A percentile compares a stretch with the other conserved stretches of the same genome.
These are phyloP conservation scores for Alternaria longipes DNA, from an alignment of 2,329 filamentous ascomycete species.

Conservation along the genomic window DNA sequence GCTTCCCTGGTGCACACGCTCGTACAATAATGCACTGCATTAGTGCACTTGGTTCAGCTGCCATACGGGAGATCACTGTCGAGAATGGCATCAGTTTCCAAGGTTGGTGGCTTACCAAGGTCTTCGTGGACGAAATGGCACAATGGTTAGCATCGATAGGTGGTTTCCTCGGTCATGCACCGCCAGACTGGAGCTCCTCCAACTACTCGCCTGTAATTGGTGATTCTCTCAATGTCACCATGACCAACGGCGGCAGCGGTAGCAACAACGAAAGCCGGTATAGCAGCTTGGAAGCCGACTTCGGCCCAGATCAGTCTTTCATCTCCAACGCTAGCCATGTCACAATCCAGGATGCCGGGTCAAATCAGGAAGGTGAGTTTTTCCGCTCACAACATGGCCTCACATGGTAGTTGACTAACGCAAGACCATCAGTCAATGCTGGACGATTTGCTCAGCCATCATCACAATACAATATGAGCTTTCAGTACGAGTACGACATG, in stretches of 20 bases:
- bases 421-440: constrained; percentile 47
- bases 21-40: constrained; percentile 80
- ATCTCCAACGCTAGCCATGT: constrained; percentile 39
- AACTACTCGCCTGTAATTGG: constrained; percentile 43
- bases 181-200: constrained; percentile 40
- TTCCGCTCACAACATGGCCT: constrained; percentile 7
- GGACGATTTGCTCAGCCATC: constrained; percentile 43
- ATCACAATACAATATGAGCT: constrained; percentile 45
- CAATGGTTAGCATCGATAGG: constrained; percentile 89
- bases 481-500: constrained; percentile 46
- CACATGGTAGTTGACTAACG: constrained; percentile 46
- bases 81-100: constrained; percentile 81
- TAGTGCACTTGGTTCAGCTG: constrained; percentile 76
- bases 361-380: constrained; percentile 45
- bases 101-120: constrained; percentile 95
- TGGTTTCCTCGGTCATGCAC: constrained; percentile 76
- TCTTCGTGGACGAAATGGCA: constrained; percentile 95
- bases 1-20: constrained; percentile 78
- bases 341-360: constrained; percentile 32
- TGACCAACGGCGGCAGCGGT: constrained; percentile 47
- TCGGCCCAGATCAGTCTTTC: constrained; percentile 46
- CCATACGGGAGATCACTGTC: constrained; percentile 83
- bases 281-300: constrained; percentile 51
- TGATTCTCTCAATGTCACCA: constrained; percentile 39
- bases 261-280: constrained; percentile 52